Base-by-base conservation (phyloP, 495 filamentous ascomycete genomes). In the Aspergillus leporis region DNA sequence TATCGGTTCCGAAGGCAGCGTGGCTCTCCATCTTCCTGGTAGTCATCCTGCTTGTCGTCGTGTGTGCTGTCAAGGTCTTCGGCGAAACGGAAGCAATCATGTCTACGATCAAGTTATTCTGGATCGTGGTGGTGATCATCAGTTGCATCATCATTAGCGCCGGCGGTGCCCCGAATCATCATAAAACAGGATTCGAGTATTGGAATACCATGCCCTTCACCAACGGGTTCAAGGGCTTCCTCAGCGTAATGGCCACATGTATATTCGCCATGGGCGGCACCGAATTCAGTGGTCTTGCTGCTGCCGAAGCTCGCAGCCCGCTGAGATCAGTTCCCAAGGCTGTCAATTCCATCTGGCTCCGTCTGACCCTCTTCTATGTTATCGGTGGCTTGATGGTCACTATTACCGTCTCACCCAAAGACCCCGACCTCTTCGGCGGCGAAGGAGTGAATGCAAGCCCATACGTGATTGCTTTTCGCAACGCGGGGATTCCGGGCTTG, bases 141-240 rank as follows among this genome's bases (percentile, higher is more conserved):
- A 61, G 61, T 1, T 40, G 61, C 8, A 63, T 64, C 31, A 77
- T 88, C 47, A 75, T 84, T 51, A 80, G 81, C 53, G 73, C 81
- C n/a, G 65, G 65, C 13, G 86, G 86, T n/a, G 85, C 84, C 5
- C 78, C 81, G 1, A 78, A 79, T 0, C 74, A 70, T 13, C 79
- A 77, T 13, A 74, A 80, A 69, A 61, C 76, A 61, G 86, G 85
- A 2, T 84, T 85, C 62, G 73, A 76, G 30, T 87, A 86, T 67
- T 89, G 87, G 86, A 75, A 81, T 36, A 82, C 81, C 1, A 82
- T 82, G 28, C 85, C 87, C 1, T 90, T 91, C 72, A 69, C 71
- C 22, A 82, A 88, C 62, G 85, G 85, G 45, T 89, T 90, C 78
- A 84, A 86, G 58, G 88, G 88, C 8, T 84, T 89, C 67, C 82